phyloP scores from a whole-genome alignment of 2,329 filamentous ascomycete species.

The Claviceps quebecensis region DNA sequence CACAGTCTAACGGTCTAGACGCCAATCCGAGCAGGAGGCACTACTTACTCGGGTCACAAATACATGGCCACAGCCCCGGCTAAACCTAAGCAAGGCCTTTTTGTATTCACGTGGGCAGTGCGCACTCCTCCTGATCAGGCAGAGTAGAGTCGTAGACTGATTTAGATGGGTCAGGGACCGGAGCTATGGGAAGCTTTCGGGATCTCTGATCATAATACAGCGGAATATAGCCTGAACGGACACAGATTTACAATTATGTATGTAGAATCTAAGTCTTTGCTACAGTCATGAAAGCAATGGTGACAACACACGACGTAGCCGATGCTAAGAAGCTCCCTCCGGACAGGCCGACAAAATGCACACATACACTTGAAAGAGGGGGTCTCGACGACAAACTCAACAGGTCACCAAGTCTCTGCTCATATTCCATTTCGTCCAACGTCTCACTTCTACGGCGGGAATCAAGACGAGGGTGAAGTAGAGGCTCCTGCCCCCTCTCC shows the following conservation, averaged over 20 bases:
- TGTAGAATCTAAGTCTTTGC: not conserved
- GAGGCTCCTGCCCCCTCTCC: too few relatives aligned
- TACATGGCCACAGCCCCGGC: not conserved
- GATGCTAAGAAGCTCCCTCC: not conserved
- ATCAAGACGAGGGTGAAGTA: not conserved
- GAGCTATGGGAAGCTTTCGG: not conserved
- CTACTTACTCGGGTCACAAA: not conserved
- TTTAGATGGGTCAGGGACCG: not conserved
- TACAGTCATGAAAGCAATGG: not conserved
- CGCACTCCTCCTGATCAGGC: not conserved
- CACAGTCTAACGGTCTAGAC: conserved; percentile 1
- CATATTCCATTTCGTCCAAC: not conserved
- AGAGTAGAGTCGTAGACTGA: not conserved
- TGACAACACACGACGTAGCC: not conserved
- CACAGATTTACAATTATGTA: not conserved
- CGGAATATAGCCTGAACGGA: not conserved
- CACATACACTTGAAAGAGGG: not conserved
- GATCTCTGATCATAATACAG: not conserved
- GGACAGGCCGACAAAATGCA: not conserved
- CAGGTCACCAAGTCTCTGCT: not conserved
- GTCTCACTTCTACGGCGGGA: not conserved
- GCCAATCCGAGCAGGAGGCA: not conserved
- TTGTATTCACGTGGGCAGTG: conserved; percentile 2
- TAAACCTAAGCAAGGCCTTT: conserved; percentile 1
- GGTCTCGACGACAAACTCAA: not conserved